Evolutionary conservation across 2,329 filamentous ascomycete species (phyloP), one percentile per base, ranked within the genome.

Genomic region (Blastomyces emzantsi): DNA sequence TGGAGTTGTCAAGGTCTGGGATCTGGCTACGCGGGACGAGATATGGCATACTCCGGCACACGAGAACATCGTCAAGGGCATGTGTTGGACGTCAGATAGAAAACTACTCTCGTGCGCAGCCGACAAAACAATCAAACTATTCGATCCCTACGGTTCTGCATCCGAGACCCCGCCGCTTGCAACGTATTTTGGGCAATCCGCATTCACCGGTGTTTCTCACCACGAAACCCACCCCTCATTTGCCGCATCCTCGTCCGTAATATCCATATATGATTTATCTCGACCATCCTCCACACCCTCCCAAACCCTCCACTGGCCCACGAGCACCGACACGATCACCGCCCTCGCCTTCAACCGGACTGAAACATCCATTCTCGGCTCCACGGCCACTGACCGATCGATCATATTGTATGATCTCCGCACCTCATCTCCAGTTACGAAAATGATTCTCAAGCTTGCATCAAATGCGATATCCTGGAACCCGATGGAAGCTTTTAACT

Each of bases 401-500:
- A 79, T 99, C 65, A 87, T 97, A 52, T 83, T 99, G 66, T 97
- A 97, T 77, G 94, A 99, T 73, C 82, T 97, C 56, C 87, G 94
- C 61, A 96, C 93, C 15, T 88, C 87, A 5, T 90, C 87, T 47
- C 90, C 94, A 13, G 81, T 97, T 22, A 84, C 89, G 67, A 92
- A 92, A 73, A 88, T 90, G 0, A 83, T 92, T 15, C 84, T 97
- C 68, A 90, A 85, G 62, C 88, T 99, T 69, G 86, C 92, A 47
- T 89, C 86, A 64, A 97, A 96, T 78, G 84, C 87, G 59, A 83
- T 97, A 61, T 83, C 89, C 54, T 99, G 93, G 91, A 97, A 97
- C 69, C 94, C 94, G 0, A 94, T 97, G 88, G 92, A 96, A 76
- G 90, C 92, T 8, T 96, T 96, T 81, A 96, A 97, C 78, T 88